These are phyloP conservation scores for Ophiognomonia clavigignenti-juglandacearum DNA, from an alignment of 2,329 filamentous ascomycete species.

Conservation along the genomic window DNA sequence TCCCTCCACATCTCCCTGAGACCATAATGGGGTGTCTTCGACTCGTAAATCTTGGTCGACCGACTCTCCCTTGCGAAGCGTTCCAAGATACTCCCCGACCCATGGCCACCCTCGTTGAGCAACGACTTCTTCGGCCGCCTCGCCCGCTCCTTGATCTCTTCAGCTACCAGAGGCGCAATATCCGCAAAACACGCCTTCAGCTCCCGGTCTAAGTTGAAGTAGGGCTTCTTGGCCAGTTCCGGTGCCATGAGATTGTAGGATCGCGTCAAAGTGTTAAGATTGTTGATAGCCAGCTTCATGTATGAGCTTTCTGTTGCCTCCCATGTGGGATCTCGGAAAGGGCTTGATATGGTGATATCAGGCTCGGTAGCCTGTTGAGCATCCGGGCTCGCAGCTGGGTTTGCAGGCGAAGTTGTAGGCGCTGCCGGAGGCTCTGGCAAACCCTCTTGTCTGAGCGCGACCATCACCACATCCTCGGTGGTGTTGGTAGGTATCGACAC, in stretches of 20 bases:
- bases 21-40: constrained; percentile 71
- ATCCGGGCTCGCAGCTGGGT: constrained; percentile 3
- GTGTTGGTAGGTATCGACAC: constrained; percentile 41
- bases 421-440: constrained; percentile 14
- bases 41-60: constrained; percentile 65
- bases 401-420: constrained; percentile 7
- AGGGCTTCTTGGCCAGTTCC: constrained; percentile 86
- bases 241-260: constrained; percentile 96
- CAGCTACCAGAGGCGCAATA: constrained; percentile 70
- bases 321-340: constrained; percentile 78
- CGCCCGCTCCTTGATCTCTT: constrained; percentile 68
- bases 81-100: constrained; percentile 51
- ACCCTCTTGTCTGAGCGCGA: constrained; percentile 36
- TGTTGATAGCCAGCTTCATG: constrained; percentile 67
- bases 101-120: constrained; percentile 34
- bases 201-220: constrained; percentile 80
- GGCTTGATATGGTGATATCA: constrained; percentile 38
- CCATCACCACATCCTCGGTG: constrained; percentile 45
- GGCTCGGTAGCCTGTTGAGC: constrained; percentile 11
- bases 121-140: constrained; percentile 36
- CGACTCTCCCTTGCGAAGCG: constrained; percentile 47
- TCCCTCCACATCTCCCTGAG: constrained; percentile 88
- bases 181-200: constrained; percentile 78
- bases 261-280: constrained; percentile 74
- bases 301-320: constrained; percentile 69